Percentiles rank a stretch among this genome's conserved stretches.
Conservation (phyloP, 306 rosid genomes). For the Sindora glabra region DNA sequence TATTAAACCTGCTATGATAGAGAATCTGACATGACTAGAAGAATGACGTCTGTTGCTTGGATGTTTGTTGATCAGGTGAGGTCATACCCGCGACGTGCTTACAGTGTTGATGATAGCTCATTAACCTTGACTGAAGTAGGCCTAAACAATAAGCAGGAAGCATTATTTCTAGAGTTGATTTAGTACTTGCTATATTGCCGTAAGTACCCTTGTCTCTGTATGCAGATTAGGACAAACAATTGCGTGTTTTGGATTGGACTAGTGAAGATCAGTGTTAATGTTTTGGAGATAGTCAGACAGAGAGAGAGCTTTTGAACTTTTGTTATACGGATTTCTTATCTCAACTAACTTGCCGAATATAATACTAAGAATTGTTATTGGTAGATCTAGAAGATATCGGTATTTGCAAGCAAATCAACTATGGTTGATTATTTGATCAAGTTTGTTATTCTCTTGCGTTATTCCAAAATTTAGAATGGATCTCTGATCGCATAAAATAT, state of each 20-base stretch:
- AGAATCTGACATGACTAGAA: neutral
- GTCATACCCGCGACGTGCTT: constrained; percentile 68
- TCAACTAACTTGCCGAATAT: too few species aligned
- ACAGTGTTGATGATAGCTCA: constrained; percentile 30
- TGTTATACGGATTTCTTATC: too few species aligned
- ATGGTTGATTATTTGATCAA: too few species aligned
- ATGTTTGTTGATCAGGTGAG: constrained; percentile 47
- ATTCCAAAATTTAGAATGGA: too few species aligned
- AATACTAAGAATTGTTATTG: too few species aligned
- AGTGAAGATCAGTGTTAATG: neutral
- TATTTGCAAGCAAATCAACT: too few species aligned
- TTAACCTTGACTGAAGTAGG: constrained; percentile 61
- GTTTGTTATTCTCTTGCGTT: too few species aligned
- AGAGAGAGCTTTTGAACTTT: too few species aligned
- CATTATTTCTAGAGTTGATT: constrained; percentile 71
- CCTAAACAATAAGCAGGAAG: constrained; percentile 72
- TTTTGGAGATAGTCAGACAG: too few species aligned
- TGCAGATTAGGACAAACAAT: neutral
- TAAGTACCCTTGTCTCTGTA: neutral
- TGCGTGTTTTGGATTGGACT: neutral
- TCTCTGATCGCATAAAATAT: too few species aligned
- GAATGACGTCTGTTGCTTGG: constrained; percentile 4
- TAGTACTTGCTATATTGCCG: constrained; percentile 12
- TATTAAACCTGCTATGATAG: neutral
- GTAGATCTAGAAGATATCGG: too few species aligned